Conservation (phyloP, 2,329 filamentous ascomycete genomes). For the Cercospora sp. region DNA sequence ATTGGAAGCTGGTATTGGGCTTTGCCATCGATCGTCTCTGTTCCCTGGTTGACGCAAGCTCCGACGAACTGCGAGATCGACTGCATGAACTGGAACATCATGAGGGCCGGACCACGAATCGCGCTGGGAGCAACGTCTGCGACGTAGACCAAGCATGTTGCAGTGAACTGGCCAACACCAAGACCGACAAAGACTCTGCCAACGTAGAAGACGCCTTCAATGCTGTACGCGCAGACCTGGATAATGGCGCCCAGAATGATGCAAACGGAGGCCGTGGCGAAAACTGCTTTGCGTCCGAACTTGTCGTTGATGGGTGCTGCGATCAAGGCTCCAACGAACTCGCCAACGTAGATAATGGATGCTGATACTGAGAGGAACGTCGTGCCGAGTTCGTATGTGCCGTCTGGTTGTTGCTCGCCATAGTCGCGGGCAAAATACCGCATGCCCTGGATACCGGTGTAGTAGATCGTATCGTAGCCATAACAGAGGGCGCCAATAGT, state of each 20-base stretch:
- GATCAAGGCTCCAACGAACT: conserved; percentile 25
- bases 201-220: conserved; percentile 27
- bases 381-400: conserved; percentile 23
- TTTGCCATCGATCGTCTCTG: conserved; percentile 24
- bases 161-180: conserved; percentile 27
- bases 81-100: conserved; percentile 30
- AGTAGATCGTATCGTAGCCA: conserved; percentile 29
- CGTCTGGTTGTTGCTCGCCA: conserved; percentile 18
- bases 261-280: conserved; percentile 22
- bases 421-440: conserved; percentile 25
- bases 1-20: conserved; percentile 27
- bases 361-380: conserved; percentile 27
- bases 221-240: conserved; percentile 26
- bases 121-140: conserved; percentile 26
- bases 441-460: conserved; percentile 29
- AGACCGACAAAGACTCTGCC: conserved; percentile 26
- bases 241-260: conserved; percentile 26
- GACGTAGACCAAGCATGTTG: conserved; percentile 27
- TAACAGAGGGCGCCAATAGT: conserved; percentile 28
- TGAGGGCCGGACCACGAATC: conserved; percentile 27
- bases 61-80: conserved; percentile 27
- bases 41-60: conserved; percentile 30
- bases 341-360: conserved; percentile 29
- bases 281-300: conserved; percentile 27
- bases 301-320: conserved; percentile 29